Evolutionary conservation across 169 alveolate genomes (phyloP).

Genomic region (Cryptosporidium parvum): DNA sequence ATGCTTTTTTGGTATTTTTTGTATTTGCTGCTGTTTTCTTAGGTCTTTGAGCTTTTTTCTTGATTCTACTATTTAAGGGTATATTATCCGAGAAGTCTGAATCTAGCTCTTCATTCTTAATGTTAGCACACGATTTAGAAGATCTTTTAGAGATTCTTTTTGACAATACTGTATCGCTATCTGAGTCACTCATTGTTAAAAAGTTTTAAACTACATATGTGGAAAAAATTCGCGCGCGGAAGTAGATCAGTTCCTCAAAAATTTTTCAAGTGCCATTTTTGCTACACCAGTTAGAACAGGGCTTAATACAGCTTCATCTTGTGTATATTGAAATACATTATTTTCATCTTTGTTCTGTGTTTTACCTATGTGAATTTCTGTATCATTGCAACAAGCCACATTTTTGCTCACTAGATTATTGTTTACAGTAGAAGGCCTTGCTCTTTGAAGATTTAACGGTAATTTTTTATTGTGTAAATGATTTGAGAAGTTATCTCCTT

Average conservation of each 20-base stretch:
- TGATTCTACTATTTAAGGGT: not conserved
- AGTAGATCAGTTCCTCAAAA: not conserved
- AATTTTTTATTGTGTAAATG: not conserved
- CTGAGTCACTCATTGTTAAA: constrained; percentile 48
- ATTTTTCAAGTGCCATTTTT: constrained; percentile 69
- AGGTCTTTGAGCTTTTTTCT: not conserved
- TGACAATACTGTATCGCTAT: constrained; percentile 30
- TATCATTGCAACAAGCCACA: not conserved
- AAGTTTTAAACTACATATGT: not conserved
- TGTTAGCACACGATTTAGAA: not conserved
- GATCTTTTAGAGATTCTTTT: constrained; percentile 23
- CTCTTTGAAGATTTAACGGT: not conserved
- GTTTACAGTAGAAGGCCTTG: constrained; percentile 44
- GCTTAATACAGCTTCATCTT: not conserved
- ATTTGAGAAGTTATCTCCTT: not conserved
- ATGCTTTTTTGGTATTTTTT: not conserved
- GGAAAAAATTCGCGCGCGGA: not conserved
- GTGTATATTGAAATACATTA: not conserved
- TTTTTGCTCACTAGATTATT: not conserved
- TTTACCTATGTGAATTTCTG: not conserved
- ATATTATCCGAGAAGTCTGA: constrained; percentile 9
- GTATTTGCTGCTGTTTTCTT: not conserved
- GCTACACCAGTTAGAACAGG: constrained; percentile 49
- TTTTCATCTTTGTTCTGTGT: not conserved
- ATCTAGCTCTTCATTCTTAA: constrained; percentile 1